Evolutionary conservation across 306 rosid genomes (phyloP).

Genomic region (Cicer judaicum): DNA sequence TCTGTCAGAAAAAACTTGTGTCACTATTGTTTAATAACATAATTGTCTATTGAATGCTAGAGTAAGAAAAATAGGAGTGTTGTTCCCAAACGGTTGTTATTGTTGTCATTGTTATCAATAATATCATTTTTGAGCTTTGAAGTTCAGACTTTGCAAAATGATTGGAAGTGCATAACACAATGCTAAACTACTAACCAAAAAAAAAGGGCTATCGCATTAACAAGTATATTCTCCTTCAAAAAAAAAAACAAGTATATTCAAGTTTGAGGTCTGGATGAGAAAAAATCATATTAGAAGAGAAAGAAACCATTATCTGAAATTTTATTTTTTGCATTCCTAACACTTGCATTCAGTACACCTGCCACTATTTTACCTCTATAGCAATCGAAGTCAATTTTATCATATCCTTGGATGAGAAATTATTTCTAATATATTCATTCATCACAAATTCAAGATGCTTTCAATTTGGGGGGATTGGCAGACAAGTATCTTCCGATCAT

Average conservation of each 20-base stretch:
- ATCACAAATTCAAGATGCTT: conserved; percentile 50
- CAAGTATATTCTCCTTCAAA: conserved; percentile 13
- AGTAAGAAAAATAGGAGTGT: conserved; percentile 22
- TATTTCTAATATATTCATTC: background rate
- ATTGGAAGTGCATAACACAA: conserved; percentile 41
- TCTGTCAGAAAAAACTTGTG: conserved; percentile 36
- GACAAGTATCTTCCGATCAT: conserved; percentile 65
- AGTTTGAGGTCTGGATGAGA: background rate
- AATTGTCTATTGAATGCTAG: conserved; percentile 26
- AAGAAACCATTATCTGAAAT: conserved; percentile 27
- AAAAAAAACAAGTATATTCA: conserved; percentile 1
- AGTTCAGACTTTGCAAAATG: conserved; percentile 14
- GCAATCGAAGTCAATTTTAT: conserved; percentile 35
- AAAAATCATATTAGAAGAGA: conserved; percentile 25
- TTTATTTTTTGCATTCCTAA: conserved; percentile 17
- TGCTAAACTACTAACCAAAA: conserved; percentile 15
- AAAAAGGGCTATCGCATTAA: conserved; percentile 1
- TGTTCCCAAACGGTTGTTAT: conserved; percentile 21
- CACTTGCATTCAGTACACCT: conserved; percentile 38
- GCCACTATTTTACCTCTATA: conserved; percentile 34
- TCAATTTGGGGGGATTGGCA: conserved; percentile 58
- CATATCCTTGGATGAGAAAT: conserved; percentile 38
- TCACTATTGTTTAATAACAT: conserved; percentile 33
- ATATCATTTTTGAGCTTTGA: conserved; percentile 36
- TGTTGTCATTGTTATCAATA: conserved; percentile 38